Evolutionary conservation across 768 basidiomycete genomes (phyloP), one percentile per base, ranked within the genome.

Genomic region (Suillus americanus): DNA sequence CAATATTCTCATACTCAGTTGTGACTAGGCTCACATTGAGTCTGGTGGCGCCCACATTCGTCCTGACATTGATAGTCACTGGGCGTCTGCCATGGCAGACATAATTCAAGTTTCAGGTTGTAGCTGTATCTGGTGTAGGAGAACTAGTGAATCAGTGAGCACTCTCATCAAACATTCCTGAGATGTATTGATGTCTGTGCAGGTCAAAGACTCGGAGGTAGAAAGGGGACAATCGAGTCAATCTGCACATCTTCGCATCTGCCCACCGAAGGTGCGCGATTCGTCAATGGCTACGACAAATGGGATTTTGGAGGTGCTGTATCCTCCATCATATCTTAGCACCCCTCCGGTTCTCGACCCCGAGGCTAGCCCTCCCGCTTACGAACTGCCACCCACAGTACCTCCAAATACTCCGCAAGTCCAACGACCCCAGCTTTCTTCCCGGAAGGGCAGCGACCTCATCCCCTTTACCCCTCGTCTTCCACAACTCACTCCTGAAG

Each of bases 221-320:
- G 54, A 60, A 41, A 48, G 33, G 5, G 28, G 51, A 2, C 28
- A 10, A 10, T 53, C 45, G 6, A 20, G 10, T 14, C 16, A 37
- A 16, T n/a, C n/a, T 37, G n/a, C 51, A 38, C 35, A 30, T 5
- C 13, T 59, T 12, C 23, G 5, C 28, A 53, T 64, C 9, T 65
- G n/a, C 12, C 35, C 30, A n/a, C 5, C 48, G 50, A 48, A 37
- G 33, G 28, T 37, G n/a, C 28, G 6, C 3, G 4, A 8, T 35
- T 55, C 53, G 8, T 14, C 53, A 23, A 30, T 73, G 48, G 73
- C 75, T 57, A 63, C 75, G 1, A 65, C 65, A 23, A 63, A 64
- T 28, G 70, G 65, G 43, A 50, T 75, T 40, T 61, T 73, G 38
- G 66, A 75, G n/a, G 66, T 75, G 6, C 48, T 77, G 13, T 77